These are phyloP conservation scores for Globisporangium sylvaticum DNA, from an alignment of 352 stramenopile genomes.

Conservation along the genomic window DNA sequence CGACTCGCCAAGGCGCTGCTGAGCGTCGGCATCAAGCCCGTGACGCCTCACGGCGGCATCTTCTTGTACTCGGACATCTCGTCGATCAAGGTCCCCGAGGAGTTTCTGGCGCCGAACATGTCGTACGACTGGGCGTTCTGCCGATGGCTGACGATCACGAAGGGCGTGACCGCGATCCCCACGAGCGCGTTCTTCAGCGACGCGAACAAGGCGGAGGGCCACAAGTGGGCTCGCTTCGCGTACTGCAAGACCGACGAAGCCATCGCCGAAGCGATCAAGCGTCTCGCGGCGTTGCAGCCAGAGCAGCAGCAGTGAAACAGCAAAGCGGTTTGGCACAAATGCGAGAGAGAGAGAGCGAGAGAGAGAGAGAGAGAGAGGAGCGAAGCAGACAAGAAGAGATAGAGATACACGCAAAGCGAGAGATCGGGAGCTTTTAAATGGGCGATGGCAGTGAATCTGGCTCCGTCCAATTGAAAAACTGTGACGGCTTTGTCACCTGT, in stretches of 20 bases:
- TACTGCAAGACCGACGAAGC: conserved; percentile 96
- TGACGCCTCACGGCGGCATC: conserved; percentile 64
- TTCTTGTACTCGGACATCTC: conserved; percentile 84
- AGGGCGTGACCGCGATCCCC: conserved; percentile 91
- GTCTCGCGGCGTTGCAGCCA: conserved; percentile 25
- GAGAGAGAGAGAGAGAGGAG: neutral
- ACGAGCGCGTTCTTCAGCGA: conserved; percentile 90
- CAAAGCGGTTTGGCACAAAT: neutral
- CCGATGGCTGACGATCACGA: conserved; percentile 89
- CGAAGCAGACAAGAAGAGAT: neutral
- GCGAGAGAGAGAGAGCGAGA: neutral
- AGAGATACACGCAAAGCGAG: neutral
- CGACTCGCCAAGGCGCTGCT: conserved; percentile 44
- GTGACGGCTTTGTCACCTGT: no score
- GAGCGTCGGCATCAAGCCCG: conserved; percentile 56
- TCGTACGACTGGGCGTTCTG: conserved; percentile 90
- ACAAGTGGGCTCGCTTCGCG: conserved; percentile 88
- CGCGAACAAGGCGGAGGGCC: conserved; percentile 68
- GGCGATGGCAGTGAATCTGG: no score
- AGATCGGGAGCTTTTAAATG: no score
- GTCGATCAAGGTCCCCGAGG: conserved; percentile 45
- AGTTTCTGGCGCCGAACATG: conserved; percentile 45
- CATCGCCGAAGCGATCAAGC: conserved; percentile 82
- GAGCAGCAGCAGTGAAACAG: conserved; percentile 1
- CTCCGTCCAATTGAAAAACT: no score